Conservation (phyloP, 2,329 filamentous ascomycete species). For the Aspergillus phoenicis region DNA sequence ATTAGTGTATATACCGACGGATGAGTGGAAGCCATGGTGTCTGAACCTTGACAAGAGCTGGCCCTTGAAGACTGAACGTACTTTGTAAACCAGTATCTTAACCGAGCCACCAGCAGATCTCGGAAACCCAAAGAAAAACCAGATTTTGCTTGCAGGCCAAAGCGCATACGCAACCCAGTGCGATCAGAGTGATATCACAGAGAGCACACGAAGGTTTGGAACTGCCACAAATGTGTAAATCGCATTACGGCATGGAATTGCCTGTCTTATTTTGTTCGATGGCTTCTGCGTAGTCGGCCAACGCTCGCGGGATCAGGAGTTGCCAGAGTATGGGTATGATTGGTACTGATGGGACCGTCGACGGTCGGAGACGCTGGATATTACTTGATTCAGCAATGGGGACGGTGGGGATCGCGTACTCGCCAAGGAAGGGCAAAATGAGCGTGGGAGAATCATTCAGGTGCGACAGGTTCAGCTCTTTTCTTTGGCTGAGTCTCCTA, state of each 20-base stretch:
- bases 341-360: neutral
- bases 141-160: conserved; percentile 3
- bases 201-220: neutral
- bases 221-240: neutral
- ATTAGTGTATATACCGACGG: neutral
- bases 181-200: conserved; percentile 5
- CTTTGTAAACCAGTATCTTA: neutral
- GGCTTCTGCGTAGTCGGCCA: neutral
- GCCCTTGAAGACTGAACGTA: neutral
- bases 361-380: conserved; percentile 3
- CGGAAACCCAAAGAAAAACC: conserved; percentile 3
- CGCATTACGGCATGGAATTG: neutral
- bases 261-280: neutral
- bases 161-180: conserved; percentile 6
- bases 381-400: conserved; percentile 7
- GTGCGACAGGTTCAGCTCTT: neutral
- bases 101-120: neutral
- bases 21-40: neutral
- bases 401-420: neutral
- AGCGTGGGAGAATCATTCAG: neutral
- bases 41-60: neutral
- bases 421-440: conserved; percentile 3
- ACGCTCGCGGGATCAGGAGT: neutral
- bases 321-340: neutral
- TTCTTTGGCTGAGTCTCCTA: neutral